Percentiles rank a stretch among this genome's conserved stretches.
These are phyloP conservation scores for Dothistroma pini DNA, from an alignment of 2,329 filamentous ascomycete genomes.

Conservation along the genomic window DNA sequence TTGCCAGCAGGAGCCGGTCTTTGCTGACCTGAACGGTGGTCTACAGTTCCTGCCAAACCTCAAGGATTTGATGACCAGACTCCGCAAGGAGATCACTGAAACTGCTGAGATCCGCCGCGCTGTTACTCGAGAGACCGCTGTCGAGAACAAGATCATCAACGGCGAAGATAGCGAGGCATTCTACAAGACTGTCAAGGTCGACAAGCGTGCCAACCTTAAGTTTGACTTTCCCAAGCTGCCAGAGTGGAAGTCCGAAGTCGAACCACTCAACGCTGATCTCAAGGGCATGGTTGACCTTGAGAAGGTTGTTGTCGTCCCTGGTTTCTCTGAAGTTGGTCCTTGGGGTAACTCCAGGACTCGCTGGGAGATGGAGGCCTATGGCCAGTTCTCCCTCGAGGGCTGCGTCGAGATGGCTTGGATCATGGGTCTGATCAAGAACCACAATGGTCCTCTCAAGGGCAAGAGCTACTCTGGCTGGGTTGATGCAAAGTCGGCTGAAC, in stretches of 20 bases:
- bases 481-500: slow-evolving; percentile 88
- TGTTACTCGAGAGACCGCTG: slow-evolving; percentile 90
- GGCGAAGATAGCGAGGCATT: slow-evolving; percentile 87
- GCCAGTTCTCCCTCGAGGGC: slow-evolving; percentile 94
- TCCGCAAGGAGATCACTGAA: slow-evolving; percentile 92
- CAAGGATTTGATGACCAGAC: slow-evolving; percentile 87
- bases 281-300: slow-evolving; percentile 99
- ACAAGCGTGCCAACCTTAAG: slow-evolving; percentile 96
- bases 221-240: slow-evolving; percentile 90
- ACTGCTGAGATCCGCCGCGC: slow-evolving; percentile 90
- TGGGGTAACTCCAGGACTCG: slow-evolving; percentile 98
- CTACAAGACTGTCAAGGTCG: slow-evolving; percentile 90
- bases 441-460: slow-evolving; percentile 94
- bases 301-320: slow-evolving; percentile 95
- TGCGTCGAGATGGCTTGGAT: slow-evolving; percentile 99
- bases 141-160: slow-evolving; percentile 97
- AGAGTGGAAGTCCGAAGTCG: slow-evolving; percentile 86
- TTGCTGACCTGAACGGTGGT: slow-evolving; percentile 95
- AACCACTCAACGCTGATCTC: slow-evolving; percentile 80
- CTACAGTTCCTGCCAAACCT: slow-evolving; percentile 96
- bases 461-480: slow-evolving; percentile 97
- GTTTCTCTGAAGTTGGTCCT: slow-evolving; percentile 91
- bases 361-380: slow-evolving; percentile 99
- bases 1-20: slow-evolving; percentile 92
- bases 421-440: slow-evolving; percentile 99